Conservation (phyloP, 2,329 filamentous ascomycete genomes). For the Akanthomyces muscarius region DNA sequence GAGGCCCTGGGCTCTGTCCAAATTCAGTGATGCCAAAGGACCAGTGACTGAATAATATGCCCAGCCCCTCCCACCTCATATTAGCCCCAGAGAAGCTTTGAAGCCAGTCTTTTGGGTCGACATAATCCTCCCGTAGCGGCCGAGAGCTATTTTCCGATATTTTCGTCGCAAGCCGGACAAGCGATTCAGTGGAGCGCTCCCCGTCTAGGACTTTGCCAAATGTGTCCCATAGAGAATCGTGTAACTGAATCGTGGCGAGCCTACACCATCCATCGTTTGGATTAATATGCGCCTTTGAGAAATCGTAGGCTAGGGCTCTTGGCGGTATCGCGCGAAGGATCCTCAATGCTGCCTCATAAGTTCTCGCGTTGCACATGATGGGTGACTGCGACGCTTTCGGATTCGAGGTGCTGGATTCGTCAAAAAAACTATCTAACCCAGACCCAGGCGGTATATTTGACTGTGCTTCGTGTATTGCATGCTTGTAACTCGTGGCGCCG, state of each 20-base stretch:
- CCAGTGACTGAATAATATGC: neutral
- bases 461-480: neutral
- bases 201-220: neutral
- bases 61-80: neutral
- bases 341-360: neutral
- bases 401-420: neutral
- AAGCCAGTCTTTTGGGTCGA: neutral
- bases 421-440: neutral
- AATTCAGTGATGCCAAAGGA: neutral
- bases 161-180: neutral
- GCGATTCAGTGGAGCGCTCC: neutral
- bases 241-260: neutral
- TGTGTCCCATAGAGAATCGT: neutral
- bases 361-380: neutral
- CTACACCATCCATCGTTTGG: constrained; percentile 3
- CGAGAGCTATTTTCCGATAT: neutral
- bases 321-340: neutral
- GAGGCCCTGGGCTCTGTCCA: neutral
- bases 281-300: neutral
- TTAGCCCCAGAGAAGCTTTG: neutral
- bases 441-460: neutral
- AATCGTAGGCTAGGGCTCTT: neutral
- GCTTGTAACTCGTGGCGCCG: neutral
- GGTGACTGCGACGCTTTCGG: neutral
- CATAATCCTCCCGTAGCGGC: neutral